Base-by-base conservation (phyloP, 768 basidiomycete species). In the Tricholomella constricta region DNA sequence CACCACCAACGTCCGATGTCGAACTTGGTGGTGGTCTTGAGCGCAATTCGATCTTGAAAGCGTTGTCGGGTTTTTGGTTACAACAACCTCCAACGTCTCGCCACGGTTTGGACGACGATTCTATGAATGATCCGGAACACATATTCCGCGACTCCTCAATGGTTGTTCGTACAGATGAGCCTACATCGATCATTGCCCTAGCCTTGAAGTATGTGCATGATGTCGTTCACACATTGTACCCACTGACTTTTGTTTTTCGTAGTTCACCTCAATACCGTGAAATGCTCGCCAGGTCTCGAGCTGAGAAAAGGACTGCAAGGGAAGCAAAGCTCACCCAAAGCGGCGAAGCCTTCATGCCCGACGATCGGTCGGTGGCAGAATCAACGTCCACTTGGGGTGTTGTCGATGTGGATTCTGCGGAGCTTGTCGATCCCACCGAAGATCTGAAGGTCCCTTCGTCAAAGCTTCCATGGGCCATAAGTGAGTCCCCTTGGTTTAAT, bases 101-200 rank as follows among this genome's bases (percentile, higher is more conserved):
- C 9, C 72, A 79, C 65, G 83, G 76, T 29, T 72, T 82, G 57
- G 84, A 87, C 62, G 86, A 88, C 10, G 87, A 91, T 62, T 81
- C 82, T 4, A 79, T 86, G 68, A 78, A 80, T 55, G 88, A 92
- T 65, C 86, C 86, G 1, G 95, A 98, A 62, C 94, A 98, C 64
- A 88, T 98, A 43, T 98, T 97, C 72, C 81, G 91, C 32, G 95
- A 96, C 64, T 94, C 92, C 14, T 86, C 89, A 2, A 95, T 98
- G 83, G 86, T 98, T 45, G 89, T 99, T 17, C 82, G 96, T 17
- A 94, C 94, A 17, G 94, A 98, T 67, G 97, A 99, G 65, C 97
- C 96, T 2, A 97, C 95, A 0, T 98, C 96, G 15, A 97, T 98
- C 63, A 94, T 98, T 58, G 95, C 97, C 6, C 85, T 98, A 51